Conservation (phyloP, 352 stramenopile species). For the Globisporangium nagaii region DNA sequence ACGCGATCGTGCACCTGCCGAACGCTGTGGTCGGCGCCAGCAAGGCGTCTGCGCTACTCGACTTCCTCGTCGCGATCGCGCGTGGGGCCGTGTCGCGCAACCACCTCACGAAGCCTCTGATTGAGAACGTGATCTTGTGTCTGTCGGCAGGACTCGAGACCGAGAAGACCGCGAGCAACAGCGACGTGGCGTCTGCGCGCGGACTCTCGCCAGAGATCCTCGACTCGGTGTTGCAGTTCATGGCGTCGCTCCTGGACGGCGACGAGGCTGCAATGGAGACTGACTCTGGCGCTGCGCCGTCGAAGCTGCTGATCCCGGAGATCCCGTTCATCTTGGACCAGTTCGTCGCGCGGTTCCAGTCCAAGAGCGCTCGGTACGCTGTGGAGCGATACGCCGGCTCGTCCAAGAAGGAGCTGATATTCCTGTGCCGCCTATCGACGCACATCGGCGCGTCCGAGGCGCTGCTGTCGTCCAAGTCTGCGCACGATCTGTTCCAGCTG, state of each 20-base stretch:
- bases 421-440: slow-evolving; percentile 71
- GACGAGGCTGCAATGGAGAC: slow-evolving; percentile 40
- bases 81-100: slow-evolving; percentile 33
- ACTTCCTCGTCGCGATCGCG: slow-evolving; percentile 65
- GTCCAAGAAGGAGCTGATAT: slow-evolving; percentile 74
- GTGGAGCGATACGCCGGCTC: slow-evolving; percentile 74
- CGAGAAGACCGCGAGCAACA: slow-evolving; percentile 3
- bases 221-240: slow-evolving; percentile 66
- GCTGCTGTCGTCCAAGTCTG: slow-evolving; percentile 17
- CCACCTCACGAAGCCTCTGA: slow-evolving; percentile 26
- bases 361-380: slow-evolving; percentile 70
- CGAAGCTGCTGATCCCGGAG: slow-evolving; percentile 46
- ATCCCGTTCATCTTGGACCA: slow-evolving; percentile 77
- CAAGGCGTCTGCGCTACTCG: slow-evolving; percentile 74
- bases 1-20: slow-evolving; percentile 62
- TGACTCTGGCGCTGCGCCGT: slow-evolving; percentile 8
- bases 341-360: slow-evolving; percentile 79
- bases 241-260: slow-evolving; percentile 71
- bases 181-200: slow-evolving; percentile 19
- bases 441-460: slow-evolving; percentile 34
- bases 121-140: slow-evolving; percentile 58
- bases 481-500: slow-evolving; percentile 81
- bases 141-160: slow-evolving; percentile 51
- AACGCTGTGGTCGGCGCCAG: slow-evolving; percentile 65
- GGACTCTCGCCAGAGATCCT: slow-evolving; percentile 67